Evolutionary conservation across 1,284 basidiomycete species (phyloP).

Genomic region (Irpex rosettiformis): DNA sequence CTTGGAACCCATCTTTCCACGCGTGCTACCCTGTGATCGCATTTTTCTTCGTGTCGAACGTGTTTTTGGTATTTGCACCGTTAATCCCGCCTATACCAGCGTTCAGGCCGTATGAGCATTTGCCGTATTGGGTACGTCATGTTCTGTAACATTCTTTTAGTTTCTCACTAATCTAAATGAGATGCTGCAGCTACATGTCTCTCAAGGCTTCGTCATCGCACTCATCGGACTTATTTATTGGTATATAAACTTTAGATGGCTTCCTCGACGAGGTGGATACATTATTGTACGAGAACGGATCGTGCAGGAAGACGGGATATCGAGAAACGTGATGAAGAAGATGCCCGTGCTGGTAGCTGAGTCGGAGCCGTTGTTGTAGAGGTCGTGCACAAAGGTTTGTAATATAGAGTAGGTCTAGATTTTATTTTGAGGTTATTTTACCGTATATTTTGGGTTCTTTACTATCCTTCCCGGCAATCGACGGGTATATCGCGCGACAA

Average conservation of each 20-base stretch:
- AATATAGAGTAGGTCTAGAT: not conserved
- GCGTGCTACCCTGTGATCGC: constrained; percentile 44
- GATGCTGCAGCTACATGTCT: constrained; percentile 52
- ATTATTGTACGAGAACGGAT: constrained; percentile 44
- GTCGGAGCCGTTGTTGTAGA: no score
- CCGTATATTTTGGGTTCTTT: not conserved
- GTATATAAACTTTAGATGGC: constrained; percentile 52
- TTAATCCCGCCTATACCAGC: constrained; percentile 54
- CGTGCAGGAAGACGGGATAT: constrained; percentile 49
- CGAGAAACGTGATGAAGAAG: constrained; percentile 10
- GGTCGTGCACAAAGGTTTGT: not conserved
- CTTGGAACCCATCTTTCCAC: constrained; percentile 63
- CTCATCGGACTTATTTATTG: constrained; percentile 55
- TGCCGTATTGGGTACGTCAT: constrained; percentile 60
- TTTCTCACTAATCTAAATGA: not conserved
- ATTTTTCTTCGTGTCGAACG: constrained; percentile 59
- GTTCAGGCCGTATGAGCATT: constrained; percentile 45
- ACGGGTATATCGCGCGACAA: not conserved
- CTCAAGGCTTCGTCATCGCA: constrained; percentile 47
- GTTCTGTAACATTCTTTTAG: not conserved
- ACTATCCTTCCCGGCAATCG: not conserved
- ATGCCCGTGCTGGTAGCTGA: no score
- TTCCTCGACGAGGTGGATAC: constrained; percentile 52
- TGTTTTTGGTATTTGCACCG: constrained; percentile 57
- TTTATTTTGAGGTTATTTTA: not conserved